Base-by-base conservation (phyloP, 2,329 filamentous ascomycete genomes). In the Salinomyces thailandicus region DNA sequence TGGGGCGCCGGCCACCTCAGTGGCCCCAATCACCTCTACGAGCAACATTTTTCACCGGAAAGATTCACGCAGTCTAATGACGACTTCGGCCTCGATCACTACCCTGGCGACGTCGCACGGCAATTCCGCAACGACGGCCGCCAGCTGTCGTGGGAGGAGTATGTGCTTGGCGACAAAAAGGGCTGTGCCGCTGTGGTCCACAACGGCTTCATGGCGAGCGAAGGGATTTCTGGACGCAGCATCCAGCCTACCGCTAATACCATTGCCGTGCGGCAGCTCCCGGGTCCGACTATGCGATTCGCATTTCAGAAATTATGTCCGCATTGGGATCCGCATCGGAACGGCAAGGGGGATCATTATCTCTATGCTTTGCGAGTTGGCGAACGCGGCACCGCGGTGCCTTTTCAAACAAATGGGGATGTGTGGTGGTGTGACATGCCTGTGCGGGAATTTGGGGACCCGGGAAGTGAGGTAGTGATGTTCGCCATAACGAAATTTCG, bases 1-100 rank as follows among this genome's bases (percentile, higher is more conserved):
- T 98, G 91, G 91, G 91, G 91, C 26, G 85, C 89, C 0, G 89
- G 89, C 2, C 67, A 75, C 43, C 61, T 93, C 6, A 61, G 68
- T 29, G 66, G 64, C 2, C 42, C 58, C 53, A 67, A 66, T 12
- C 67, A 66, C n/a, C 61, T 66, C 1, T 95, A 86, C 62, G 72
- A 72, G 29, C 72, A 80, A 48, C 56, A 66, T 3, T 93, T 95
- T 58, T 71, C 67, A 1, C 75, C 85, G 0, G 59, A 68, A 4
- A 58, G 64, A 44, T 80, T 80, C 53, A 71, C 67, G 17, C 70
- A 71, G 57, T 59, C 66, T 5, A 95, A 95, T 54, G 80, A 89
- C 36, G 73, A 81, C 18, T 94, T 98, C 53, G 85, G 85, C 0
- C 62, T 75, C 13, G 73, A 71, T 14, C 91, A 98, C 55, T 96